Evolutionary conservation across 108 stramenopile genomes (phyloP), one percentile per base, ranked within the genome.

Genomic region (Pseudonitzschia multistriata): DNA sequence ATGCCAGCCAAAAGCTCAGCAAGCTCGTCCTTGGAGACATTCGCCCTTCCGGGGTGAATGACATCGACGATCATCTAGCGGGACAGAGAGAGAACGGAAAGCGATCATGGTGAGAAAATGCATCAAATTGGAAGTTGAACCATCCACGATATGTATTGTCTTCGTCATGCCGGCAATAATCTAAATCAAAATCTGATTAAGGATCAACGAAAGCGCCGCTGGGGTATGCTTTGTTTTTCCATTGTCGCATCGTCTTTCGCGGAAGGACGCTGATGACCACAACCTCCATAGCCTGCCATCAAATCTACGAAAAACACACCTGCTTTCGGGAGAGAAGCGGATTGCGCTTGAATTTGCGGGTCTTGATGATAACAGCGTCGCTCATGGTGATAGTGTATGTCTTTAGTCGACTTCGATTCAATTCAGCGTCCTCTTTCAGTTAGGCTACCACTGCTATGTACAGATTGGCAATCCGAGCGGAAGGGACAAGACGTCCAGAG

Each of bases 271-370:
- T n/a, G n/a, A n/a, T n/a, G n/a, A n/a, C n/a, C n/a, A n/a, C n/a
- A n/a, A n/a, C n/a, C n/a, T 25, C 29, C 42, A 45, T 45, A 13
- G 2, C 42, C 42, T 6, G 2, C 42, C 15, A 45, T 17, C 13
- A 45, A 13, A 17, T 1, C 42, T 17, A 10, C 2, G 3, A 17
- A 45, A 45, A 34, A 89, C 93, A 72, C 77, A 94, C 93, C 96
- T 99, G 97, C 79, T 94, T 94, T 70, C 99, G 81, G 66, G 94
- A 80, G 36, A 98, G 91, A 67, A 99, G 96, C 24, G 98, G 92
- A 82, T 99, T 99, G 68, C 90, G 80, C 83, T 96, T 95, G 83
- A 98, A 97, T 88, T 99, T 99, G 62, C 97, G 94, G 56, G 97
- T 97, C 85, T 98, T 95, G 63, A 99, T 90, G 60, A 95, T 89